These are phyloP conservation scores for Pisolithus sp. DNA, from an alignment of 768 basidiomycete species.

Conservation along the genomic window DNA sequence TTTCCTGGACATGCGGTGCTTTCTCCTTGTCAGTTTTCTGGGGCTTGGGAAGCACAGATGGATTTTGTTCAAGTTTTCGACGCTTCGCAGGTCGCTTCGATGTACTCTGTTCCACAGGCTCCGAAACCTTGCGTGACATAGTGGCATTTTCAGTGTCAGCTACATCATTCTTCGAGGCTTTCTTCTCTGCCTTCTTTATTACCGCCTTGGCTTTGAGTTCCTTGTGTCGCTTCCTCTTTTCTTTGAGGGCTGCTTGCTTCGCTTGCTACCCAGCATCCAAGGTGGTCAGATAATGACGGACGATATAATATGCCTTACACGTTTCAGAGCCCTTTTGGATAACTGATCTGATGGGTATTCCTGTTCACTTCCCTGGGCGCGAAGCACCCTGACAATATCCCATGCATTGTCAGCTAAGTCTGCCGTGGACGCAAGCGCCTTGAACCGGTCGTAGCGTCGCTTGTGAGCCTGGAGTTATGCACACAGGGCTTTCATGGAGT, in stretches of 20 bases:
- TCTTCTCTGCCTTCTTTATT: slow-evolving; percentile 25
- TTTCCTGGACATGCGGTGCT: not conserved
- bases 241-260: slow-evolving; percentile 38
- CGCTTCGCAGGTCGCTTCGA: slow-evolving; percentile 11
- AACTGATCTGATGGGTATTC: slow-evolving; percentile 13
- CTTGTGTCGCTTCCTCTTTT: slow-evolving; percentile 45
- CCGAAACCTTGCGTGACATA: not conserved
- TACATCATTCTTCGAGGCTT: not conserved
- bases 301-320: slow-evolving; percentile 33
- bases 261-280: slow-evolving; percentile 34
- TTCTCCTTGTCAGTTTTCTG: not conserved
- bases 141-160: not conserved
- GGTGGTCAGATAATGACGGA: not conserved
- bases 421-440: slow-evolving; percentile 31
- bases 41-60: not conserved
- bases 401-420: slow-evolving; percentile 44
- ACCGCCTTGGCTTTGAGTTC: slow-evolving; percentile 36
- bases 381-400: slow-evolving; percentile 28
- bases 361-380: not conserved
- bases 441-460: slow-evolving; percentile 52
- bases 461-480: slow-evolving; percentile 47
- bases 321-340: slow-evolving; percentile 61
- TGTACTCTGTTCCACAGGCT: not conserved
- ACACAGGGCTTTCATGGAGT: not conserved
- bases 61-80: slow-evolving; percentile 7